Evolutionary conservation across 2,329 filamentous ascomycete genomes (phyloP).

Genomic region (Scedosporium aurantiacum): DNA sequence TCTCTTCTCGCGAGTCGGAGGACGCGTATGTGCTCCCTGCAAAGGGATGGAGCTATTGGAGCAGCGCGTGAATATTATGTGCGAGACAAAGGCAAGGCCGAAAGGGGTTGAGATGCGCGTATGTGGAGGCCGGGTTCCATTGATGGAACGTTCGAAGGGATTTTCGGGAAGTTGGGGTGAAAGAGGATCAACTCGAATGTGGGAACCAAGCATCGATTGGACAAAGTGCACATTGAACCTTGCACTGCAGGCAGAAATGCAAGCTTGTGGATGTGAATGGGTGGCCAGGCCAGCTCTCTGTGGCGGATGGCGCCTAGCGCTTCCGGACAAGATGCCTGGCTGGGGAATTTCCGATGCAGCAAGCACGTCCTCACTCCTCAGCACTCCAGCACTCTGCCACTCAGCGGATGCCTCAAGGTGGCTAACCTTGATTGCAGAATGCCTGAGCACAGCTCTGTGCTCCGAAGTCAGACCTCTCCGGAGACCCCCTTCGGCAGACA

Average conservation of each 20-base stretch:
- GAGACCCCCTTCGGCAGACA: background rate
- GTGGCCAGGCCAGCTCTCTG: background rate
- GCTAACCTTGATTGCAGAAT: background rate
- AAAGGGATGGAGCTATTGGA: too few relatives aligned
- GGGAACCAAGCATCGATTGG: background rate
- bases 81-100: background rate
- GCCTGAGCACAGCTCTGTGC: background rate
- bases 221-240: background rate
- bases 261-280: background rate
- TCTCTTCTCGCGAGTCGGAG: too few relatives aligned
- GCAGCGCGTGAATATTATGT: background rate
- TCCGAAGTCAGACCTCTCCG: background rate
- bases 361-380: too few relatives aligned
- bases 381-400: too few relatives aligned
- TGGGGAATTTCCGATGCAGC: too few relatives aligned
- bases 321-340: background rate
- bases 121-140: too few relatives aligned
- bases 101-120: too few relatives aligned
- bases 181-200: background rate
- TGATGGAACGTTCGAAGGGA: background rate
- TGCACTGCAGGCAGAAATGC: background rate
- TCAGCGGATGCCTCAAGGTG: too few relatives aligned
- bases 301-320: background rate
- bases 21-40: too few relatives aligned
- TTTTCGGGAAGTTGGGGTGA: background rate